A percentile compares a stretch with the other conserved stretches of the same genome.
phyloP scores from a whole-genome alignment of 2,329 filamentous ascomycete genomes.

The Penicillium polonicum region DNA sequence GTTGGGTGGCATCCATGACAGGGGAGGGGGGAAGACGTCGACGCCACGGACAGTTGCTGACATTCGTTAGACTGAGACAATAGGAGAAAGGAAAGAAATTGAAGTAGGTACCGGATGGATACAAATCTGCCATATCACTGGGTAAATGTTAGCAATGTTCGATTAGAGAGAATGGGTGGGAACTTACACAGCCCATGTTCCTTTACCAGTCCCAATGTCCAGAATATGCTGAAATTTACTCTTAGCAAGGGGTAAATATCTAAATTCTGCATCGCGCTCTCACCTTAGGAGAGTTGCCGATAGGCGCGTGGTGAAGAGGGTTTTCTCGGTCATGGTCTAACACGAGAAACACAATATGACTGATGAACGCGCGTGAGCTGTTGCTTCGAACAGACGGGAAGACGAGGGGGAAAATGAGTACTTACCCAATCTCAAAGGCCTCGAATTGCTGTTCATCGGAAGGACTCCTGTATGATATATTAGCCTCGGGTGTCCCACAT shows the following conservation, averaged over 20 bases:
- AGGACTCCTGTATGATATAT: slow-evolving; percentile 13
- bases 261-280: not conserved
- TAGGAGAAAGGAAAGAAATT: not conserved
- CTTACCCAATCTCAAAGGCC: slow-evolving; percentile 21
- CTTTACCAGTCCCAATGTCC: slow-evolving; percentile 20
- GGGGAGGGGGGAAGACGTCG: slow-evolving; percentile 24
- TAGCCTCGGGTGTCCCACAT: not conserved
- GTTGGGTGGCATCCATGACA: slow-evolving; percentile 28
- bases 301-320: slow-evolving; percentile 18
- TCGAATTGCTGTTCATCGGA: slow-evolving; percentile 23
- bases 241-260: not conserved
- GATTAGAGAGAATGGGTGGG: not conserved
- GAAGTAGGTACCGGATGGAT: slow-evolving; percentile 1
- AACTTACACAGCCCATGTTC: slow-evolving; percentile 20
- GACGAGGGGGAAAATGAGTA: not conserved
- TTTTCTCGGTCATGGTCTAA: slow-evolving; percentile 17
- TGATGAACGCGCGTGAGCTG: not conserved
- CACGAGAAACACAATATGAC: slow-evolving; percentile 18
- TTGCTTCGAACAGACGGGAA: not conserved
- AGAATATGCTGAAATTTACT: slow-evolving; percentile 11
- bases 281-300: slow-evolving; percentile 15
- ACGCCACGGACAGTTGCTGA: slow-evolving; percentile 20
- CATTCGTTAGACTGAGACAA: not conserved
- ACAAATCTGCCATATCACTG: slow-evolving; percentile 11
- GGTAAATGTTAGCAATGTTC: not conserved